Evolutionary conservation across 306 rosid species (phyloP), one percentile per base, ranked within the genome.

Genomic region (Mimosa pudica): DNA sequence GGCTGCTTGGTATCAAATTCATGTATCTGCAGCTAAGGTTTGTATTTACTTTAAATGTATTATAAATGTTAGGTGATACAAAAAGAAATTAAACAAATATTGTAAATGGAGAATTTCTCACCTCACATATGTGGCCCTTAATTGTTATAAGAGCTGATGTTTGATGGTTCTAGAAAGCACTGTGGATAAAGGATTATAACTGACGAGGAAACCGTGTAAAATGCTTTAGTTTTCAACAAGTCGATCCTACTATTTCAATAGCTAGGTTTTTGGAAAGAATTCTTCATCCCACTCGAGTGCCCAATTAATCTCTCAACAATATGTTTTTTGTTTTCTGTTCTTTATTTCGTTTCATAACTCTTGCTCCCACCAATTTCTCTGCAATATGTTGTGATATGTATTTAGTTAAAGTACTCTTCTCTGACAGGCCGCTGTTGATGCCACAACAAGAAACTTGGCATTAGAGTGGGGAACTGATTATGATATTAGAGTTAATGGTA

Each of bases 11-110:
- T 95, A 95, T 82, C 98, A 95, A 86, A 80, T 91, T 81, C 98
- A 95, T 54, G 98, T 95, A 45, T 83, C 98, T 70, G 97, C 98
- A 4, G 98, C 97, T 33, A 95, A 95, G 98, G 98, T 92, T 71
- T 44, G 71, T 33, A 33, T 38, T 38, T 38, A 38, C 42, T 38
- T 38, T 5, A 38, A 38, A 38, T 38, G 42, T 38, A 38, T 38
- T 38, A 38, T 38, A 38, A 2, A 38, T 38, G 42, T 38, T 38
- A 2, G 42, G 42, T 2, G 5, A 38, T 38, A 0, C 5, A 38
- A 38, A 38, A 38, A 24, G 30, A 38, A 38, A 5, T 38, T 1
- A 38, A 2, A 5, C 42, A 38, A 38, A 3, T 38, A 38, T 38
- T 38, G 42, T 38, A 38, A 38, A 38, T 38, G 42, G 30, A 55